phyloP scores from a whole-genome alignment of 805 yeast species.

The Teunomyces tritomae region DNA sequence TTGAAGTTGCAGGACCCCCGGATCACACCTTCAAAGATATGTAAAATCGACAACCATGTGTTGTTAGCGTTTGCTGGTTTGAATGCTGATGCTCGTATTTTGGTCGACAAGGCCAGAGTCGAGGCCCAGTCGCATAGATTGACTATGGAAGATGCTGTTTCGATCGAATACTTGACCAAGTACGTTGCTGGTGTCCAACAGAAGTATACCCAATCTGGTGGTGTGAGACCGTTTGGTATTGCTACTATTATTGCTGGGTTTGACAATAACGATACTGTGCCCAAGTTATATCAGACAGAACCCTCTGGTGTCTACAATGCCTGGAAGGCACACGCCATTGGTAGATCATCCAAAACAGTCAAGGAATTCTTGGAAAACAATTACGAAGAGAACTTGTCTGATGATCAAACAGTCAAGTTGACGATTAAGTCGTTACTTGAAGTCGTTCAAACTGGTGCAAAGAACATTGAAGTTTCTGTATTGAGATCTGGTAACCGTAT shows the following conservation, averaged over 20 bases:
- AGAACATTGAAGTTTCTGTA: constrained; percentile 89
- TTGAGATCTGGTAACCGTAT: constrained; percentile 68
- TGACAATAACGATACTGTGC: constrained; percentile 77
- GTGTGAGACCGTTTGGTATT: constrained; percentile 97
- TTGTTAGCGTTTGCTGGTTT: constrained; percentile 94
- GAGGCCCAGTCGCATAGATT: constrained; percentile 95
- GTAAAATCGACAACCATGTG: constrained; percentile 85
- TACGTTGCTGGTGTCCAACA: constrained; percentile 98
- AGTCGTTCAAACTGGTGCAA: constrained; percentile 97
- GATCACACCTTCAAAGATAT: constrained; percentile 92
- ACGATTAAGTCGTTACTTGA: constrained; percentile 86
- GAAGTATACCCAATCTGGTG: constrained; percentile 95
- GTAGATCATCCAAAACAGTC: constrained; percentile 91
- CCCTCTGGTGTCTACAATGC: constrained; percentile 97
- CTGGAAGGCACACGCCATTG: constrained; percentile 98
- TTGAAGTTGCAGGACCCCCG: constrained; percentile 94
- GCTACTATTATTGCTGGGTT: constrained; percentile 95
- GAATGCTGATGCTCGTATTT: constrained; percentile 96
- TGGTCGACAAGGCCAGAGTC: constrained; percentile 91
- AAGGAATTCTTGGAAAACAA: constrained; percentile 93
- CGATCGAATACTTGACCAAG: constrained; percentile 87
- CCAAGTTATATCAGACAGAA: constrained; percentile 89
- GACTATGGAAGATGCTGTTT: constrained; percentile 91
- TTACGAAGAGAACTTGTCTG: constrained; percentile 60
- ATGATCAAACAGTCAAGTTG: constrained; percentile 71